Evolutionary conservation across 306 rosid genomes (phyloP), one percentile per base, ranked within the genome.

Genomic region (Prunus mongolica): DNA sequence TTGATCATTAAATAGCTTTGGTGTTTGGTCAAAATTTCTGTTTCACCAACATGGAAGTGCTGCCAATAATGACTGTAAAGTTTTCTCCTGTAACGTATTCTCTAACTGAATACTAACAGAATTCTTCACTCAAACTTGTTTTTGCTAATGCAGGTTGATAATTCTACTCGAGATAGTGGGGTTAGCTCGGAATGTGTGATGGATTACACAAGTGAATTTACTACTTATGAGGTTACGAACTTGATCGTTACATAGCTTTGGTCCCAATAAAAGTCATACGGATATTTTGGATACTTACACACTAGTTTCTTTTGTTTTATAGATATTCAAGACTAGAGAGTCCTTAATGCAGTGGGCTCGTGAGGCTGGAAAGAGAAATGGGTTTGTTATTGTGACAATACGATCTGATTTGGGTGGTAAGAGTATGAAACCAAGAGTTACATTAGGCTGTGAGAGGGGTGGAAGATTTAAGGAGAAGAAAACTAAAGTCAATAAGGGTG

Each of bases 191-290:
- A 70, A 54, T 75, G 72, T 69, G 76, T 61, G 71, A 78, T 76
- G 71, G 79, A 82, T 72, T 82, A 57, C 71, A 77, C 85, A 13
- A 67, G 47, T 77, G 82, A 71, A 71, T 82, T 77, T 72, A 72
- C 76, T 6, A 82, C 79, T 71, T 20, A 66, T 11, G 75, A 57
- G 85, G 78, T 81, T 57, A 80, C 63, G 20, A 18, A 27, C 45
- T 5, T 30, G 1, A 8, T 50, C 20, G 15, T 19, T 71, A 12
- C 30, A 52, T 50, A 15, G 49, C 75, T 32, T 63, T 71, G 47
- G 61, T 34, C 55, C 57, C 22, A 47, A 18, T 52, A 45, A 34
- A 55, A 56, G 52, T 46, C 45, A 41, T 13, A 54, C 1, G 24
- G 27, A 62, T 25, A 34, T 71, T 72, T 63, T 63, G 67, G 50